A percentile compares a stretch with the other conserved stretches of the same genome.
phyloP scores from a whole-genome alignment of 371 early-diverging fungal genomes.

The Rhizopus arrhizus region DNA sequence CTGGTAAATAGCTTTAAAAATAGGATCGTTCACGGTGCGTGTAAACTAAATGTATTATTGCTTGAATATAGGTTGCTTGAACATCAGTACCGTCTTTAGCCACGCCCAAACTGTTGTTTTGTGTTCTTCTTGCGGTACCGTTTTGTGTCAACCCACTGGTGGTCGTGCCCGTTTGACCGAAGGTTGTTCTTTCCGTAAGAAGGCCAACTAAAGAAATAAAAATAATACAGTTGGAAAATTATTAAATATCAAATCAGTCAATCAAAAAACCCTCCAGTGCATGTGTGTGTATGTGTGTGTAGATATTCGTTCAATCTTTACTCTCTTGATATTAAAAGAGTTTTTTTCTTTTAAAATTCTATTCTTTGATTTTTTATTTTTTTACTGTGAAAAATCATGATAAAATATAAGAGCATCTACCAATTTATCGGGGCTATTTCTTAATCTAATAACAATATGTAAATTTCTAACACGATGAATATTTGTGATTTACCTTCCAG shows the following conservation, averaged over 20 bases:
- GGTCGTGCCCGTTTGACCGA: conserved; percentile 97
- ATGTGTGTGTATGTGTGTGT: not conserved
- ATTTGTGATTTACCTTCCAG: conserved; percentile 30
- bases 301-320: no score
- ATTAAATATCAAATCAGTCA: not conserved
- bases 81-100: conserved; percentile 97
- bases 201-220: conserved; percentile 44
- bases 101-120: conserved; percentile 98
- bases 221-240: not conserved
- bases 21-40: not conserved
- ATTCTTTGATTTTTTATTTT: not conserved
- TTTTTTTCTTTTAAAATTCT: not conserved
- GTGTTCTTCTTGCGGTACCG: conserved; percentile 94
- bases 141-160: conserved; percentile 99
- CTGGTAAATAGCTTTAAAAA: conserved; percentile 58
- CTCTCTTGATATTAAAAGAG: not conserved
- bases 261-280: conserved; percentile 1
- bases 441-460: conserved; percentile 27
- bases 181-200: conserved; percentile 65
- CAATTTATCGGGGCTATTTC: conserved; percentile 52
- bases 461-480: no score
- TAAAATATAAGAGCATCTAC: conserved; percentile 78
- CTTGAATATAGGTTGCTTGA: conserved; percentile 78
- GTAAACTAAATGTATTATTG: not conserved
- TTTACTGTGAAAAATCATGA: conserved; percentile 60